These are phyloP conservation scores for Diplocarpon mali DNA, from an alignment of 2,329 filamentous ascomycete species.

Conservation along the genomic window DNA sequence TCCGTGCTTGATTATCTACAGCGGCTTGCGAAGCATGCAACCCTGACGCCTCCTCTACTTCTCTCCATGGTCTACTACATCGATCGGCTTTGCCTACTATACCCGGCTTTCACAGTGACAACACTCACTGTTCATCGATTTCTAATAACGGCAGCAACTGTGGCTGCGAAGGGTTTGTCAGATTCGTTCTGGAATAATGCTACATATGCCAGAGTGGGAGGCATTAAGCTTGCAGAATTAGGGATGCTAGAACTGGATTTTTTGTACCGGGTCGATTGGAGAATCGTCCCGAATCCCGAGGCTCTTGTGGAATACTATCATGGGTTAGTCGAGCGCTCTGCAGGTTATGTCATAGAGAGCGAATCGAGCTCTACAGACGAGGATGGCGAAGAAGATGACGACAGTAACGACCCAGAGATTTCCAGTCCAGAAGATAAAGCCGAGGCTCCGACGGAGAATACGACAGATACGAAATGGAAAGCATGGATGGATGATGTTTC, in stretches of 20 bases:
- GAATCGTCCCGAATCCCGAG: constrained; percentile 91
- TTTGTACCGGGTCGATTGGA: constrained; percentile 85
- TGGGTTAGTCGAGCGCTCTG: constrained; percentile 62
- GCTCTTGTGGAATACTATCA: constrained; percentile 88
- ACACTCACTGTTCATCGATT: constrained; percentile 95
- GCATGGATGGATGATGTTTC: constrained; percentile 25
- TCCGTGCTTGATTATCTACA: constrained; percentile 91
- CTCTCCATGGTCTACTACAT: constrained; percentile 99
- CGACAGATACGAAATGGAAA: constrained; percentile 22
- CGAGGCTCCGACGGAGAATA: constrained; percentile 5
- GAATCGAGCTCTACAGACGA: constrained; percentile 20
- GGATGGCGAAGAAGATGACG: constrained; percentile 27
- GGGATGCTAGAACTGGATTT: constrained; percentile 91
- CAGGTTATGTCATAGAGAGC: constrained; percentile 42
- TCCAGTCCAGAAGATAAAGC: constrained; percentile 6
- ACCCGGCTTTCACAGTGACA: constrained; percentile 91
- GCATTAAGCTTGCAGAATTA: constrained; percentile 80
- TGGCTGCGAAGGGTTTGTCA: constrained; percentile 89
- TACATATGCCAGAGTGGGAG: constrained; percentile 87
- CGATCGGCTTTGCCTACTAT: constrained; percentile 82
- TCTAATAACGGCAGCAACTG: constrained; percentile 88
- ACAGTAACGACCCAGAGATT: constrained; percentile 26
- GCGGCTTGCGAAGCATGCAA: constrained; percentile 85
- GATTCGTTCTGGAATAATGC: constrained; percentile 99
- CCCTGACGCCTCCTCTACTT: constrained; percentile 83